Conservation (phyloP, 1,284 basidiomycete species). For the Cutaneotrichosporon arboriforme region DNA sequence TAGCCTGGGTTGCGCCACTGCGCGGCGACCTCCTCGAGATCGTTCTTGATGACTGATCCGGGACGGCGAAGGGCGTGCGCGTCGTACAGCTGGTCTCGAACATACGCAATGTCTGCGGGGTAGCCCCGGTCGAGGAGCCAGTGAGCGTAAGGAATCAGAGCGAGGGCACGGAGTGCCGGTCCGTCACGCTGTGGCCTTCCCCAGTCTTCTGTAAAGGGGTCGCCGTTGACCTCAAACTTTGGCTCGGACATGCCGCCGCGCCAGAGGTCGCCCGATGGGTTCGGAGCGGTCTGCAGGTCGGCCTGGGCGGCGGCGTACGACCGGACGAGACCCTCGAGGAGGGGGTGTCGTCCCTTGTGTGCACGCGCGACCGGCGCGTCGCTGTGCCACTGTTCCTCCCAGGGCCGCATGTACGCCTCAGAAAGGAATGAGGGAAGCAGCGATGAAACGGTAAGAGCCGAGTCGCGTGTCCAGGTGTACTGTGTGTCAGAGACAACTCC, state of each 20-base stretch:
- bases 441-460: constrained; percentile 42
- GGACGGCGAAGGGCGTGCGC: constrained; percentile 9
- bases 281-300: constrained; percentile 45
- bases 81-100: constrained; percentile 45
- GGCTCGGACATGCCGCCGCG: constrained; percentile 54
- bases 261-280: constrained; percentile 48
- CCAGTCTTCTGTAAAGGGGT: constrained; percentile 47
- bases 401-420: constrained; percentile 18
- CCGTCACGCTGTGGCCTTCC: constrained; percentile 53
- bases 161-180: constrained; percentile 50
- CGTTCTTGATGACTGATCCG: constrained; percentile 50
- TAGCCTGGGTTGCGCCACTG: constrained; percentile 44
- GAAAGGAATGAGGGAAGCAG: constrained; percentile 36
- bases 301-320: constrained; percentile 40
- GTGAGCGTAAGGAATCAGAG: constrained; percentile 48
- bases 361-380: neutral
- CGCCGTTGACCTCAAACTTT: constrained; percentile 51
- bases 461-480: constrained; percentile 52
- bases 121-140: constrained; percentile 45
- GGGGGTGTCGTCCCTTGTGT: neutral
- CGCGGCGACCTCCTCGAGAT: constrained; percentile 51
- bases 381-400: constrained; percentile 13
- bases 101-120: constrained; percentile 38
- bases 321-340: constrained; percentile 29
- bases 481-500: constrained; percentile 7